Evolutionary conservation across 2,329 filamentous ascomycete species (phyloP), one percentile per base, ranked within the genome.

Genomic region (Cadophora gregata): DNA sequence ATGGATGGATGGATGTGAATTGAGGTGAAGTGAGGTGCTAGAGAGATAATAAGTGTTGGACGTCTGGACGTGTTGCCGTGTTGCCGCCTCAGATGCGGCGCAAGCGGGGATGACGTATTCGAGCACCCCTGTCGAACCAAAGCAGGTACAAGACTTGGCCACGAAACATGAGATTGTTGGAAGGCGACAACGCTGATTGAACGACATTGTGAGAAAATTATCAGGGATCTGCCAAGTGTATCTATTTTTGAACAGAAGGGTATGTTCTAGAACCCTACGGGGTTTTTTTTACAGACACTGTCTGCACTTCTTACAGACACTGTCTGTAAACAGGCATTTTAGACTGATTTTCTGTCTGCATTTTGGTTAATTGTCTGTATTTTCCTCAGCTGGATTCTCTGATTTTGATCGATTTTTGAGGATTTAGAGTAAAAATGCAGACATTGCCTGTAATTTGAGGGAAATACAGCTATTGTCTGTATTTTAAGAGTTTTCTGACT

Each of bases 61-160:
- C 3, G 16, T 38, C 24, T 58, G 31, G 58, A 16, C 36, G 14
- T 10, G n/a, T 31, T 38, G 27, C 53, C 53, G 21, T 19, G 19
- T 42, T 24, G 33, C 10, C 29, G 29, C 59, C 47, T 62, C 59
- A 50, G 31, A 50, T 53, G 59, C 21, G 45, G 59, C 59, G 59
- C 47, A 62, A 51, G 31, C 45, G n/a, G 53, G 4, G 59, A 62
- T 50, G 47, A 50, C 29, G 59, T 27, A 51, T 12, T 24, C 31
- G 21, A 27, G 31, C 27, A 38, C 31, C 45, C 59, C 16, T 60
- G 58, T 45, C 45, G 25, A 45, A 48, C 31, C 27, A 42, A 58
- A 61, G 45, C 59, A 62, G 59, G 45, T 36, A 62, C 59, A 42
- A 25, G 47, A 50, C 45, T 50, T 51, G 38, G 38, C 58, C 58